Base-by-base conservation (phyloP, 1,284 basidiomycete species). In the Ganoderma meredithae region DNA sequence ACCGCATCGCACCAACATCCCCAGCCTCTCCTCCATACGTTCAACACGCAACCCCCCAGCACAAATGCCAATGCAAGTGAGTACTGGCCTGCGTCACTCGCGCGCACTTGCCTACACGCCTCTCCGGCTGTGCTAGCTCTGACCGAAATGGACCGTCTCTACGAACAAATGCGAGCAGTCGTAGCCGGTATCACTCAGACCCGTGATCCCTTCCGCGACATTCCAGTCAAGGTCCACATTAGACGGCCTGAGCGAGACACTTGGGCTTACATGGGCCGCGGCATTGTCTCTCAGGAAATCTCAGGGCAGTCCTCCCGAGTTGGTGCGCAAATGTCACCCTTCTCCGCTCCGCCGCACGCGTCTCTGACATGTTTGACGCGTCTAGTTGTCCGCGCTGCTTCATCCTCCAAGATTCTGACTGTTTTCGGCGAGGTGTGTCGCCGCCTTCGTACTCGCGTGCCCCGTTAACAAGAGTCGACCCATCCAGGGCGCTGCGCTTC, bases 191-290 rank as follows among this genome's bases (percentile, higher is more conserved):
- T 66, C 27, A 58, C 71, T 25, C 74, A 73, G 60, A 66, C 60
- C 15, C 73, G 73, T 43, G 73, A 74, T 49, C 72, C 73, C 17
- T 71, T 73, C 65, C 87, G 89, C 67, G 92, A 94, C 67, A 86
- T 94, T 63, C 85, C 90, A 68, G 92, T 94, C 65, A 94, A 94
- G 77, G 91, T 94, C n/a, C 92, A 94, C 75, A 90, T 93, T 72
- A 85, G 92, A 72, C 83, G 88, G 72, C 89, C 92, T 49, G 92
- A 93, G 67, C 88, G 82, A 75, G 93, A 94, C 76, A 85, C 88
- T n/a, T 94, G 92, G 92, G 82, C 87, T 25, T 94, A 94, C 73
- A 85, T 94, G 64, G 92, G 92, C 13, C 86, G 92, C 75, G 92
- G 88, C 33, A 78, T 91, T 33, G 91, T 93, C 60, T 85, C 88